phyloP scores from a whole-genome alignment of 345 rosid genomes.

The Citrus sinensis region DNA sequence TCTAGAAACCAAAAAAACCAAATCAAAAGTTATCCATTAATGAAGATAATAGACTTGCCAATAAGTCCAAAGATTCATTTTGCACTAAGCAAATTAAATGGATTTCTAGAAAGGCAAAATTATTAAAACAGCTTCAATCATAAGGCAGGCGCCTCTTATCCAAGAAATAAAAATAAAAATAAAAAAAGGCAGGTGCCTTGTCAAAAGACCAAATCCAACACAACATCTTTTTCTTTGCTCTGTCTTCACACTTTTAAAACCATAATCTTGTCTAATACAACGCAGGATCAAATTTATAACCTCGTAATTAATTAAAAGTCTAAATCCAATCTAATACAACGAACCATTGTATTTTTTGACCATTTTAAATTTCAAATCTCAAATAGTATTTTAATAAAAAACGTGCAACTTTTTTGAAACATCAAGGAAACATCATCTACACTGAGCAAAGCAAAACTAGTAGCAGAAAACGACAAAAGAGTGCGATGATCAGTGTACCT shows the following conservation, averaged over 20 bases:
- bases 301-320: background rate
- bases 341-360: background rate
- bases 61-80: background rate
- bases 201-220: constrained; percentile 14
- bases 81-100: background rate
- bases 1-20: background rate
- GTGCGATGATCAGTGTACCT: background rate
- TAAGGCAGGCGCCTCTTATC: constrained; percentile 6
- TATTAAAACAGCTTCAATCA: background rate
- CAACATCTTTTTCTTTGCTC: background rate
- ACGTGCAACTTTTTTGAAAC: constrained; percentile 3
- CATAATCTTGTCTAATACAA: background rate
- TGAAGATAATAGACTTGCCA: background rate
- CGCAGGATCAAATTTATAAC: background rate
- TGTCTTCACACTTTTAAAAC: background rate
- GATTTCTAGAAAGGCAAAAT: background rate
- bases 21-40: background rate
- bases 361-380: too few relatives aligned
- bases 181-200: background rate
- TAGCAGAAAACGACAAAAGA: background rate
- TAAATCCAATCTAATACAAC: background rate
- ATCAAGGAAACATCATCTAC: background rate
- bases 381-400: background rate
- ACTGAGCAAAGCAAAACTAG: background rate
- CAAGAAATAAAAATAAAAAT: too few relatives aligned